Conservation (phyloP, 2,329 filamentous ascomycete species). For the Coleophoma crateriformis region DNA sequence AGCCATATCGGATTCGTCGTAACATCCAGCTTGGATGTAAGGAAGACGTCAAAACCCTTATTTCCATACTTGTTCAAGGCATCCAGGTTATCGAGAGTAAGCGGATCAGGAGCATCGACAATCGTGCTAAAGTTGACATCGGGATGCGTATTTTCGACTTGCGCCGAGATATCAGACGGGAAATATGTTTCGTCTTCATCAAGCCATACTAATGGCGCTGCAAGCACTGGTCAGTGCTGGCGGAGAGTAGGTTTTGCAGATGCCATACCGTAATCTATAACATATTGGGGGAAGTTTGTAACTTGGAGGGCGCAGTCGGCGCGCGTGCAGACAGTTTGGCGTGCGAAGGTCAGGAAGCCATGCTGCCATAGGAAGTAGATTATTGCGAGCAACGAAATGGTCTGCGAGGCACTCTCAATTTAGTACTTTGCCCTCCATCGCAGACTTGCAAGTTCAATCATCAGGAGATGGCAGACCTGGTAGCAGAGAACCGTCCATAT, state of each 20-base stretch:
- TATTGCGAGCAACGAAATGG: slow-evolving; percentile 8
- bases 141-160: slow-evolving; percentile 39
- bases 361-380: slow-evolving; percentile 11
- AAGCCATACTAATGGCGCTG: slow-evolving; percentile 46
- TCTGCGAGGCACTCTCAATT: slow-evolving; percentile 1
- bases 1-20: slow-evolving; percentile 40
- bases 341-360: slow-evolving; percentile 3
- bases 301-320: slow-evolving; percentile 4
- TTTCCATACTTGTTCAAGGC: slow-evolving; percentile 35
- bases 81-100: slow-evolving; percentile 42
- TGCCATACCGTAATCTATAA: slow-evolving; percentile 36
- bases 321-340: slow-evolving; percentile 1
- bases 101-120: slow-evolving; percentile 28
- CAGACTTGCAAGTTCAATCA: not conserved
- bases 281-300: slow-evolving; percentile 33
- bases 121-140: slow-evolving; percentile 35
- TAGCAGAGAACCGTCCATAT: slow-evolving; percentile 5
- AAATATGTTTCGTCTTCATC: slow-evolving; percentile 41
- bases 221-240: not conserved
- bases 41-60: slow-evolving; percentile 36
- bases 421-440: not conserved
- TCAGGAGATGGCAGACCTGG: slow-evolving; percentile 8
- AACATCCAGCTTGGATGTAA: slow-evolving; percentile 43
- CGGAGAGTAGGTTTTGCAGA: not conserved
- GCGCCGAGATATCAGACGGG: slow-evolving; percentile 41